Percentiles rank a stretch among this genome's conserved stretches.
phyloP scores from a whole-genome alignment of 148 eudicot genomes.

The Spergularia marina region DNA sequence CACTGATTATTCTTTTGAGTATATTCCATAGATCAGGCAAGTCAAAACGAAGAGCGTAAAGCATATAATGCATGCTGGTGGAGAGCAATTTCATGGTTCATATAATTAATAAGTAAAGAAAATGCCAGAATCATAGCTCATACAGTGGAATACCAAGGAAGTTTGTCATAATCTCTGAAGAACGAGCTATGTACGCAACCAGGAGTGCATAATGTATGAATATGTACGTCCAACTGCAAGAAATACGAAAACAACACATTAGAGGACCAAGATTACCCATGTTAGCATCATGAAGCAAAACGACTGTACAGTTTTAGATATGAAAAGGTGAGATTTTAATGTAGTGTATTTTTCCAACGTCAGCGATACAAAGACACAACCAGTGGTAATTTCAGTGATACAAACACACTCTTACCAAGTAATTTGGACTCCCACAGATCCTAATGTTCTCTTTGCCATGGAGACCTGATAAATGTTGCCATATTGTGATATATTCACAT shows the following conservation, averaged over 20 bases:
- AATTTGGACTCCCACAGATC: conserved; percentile 74
- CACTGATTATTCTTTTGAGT: too few species aligned
- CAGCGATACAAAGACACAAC: conserved; percentile 24
- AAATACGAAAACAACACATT: conserved; percentile 24
- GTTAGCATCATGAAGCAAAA: background rate
- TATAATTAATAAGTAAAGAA: background rate
- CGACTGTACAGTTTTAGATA: background rate
- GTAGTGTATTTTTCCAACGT: background rate
- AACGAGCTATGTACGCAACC: conserved; percentile 88
- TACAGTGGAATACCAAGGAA: conserved; percentile 85
- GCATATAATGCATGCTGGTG: background rate
- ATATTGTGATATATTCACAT: conserved; percentile 2
- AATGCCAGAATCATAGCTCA: conserved; percentile 33
- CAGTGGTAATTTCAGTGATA: background rate
- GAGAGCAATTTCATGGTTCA: background rate
- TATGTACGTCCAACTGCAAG: conserved; percentile 91
- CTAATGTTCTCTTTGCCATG: conserved; percentile 92
- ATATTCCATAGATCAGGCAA: background rate
- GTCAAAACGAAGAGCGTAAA: background rate
- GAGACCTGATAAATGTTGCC: conserved; percentile 57
- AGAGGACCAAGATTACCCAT: conserved; percentile 12
- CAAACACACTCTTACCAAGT: conserved; percentile 66
- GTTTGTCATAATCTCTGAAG: conserved; percentile 79
- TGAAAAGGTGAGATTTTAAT: background rate
- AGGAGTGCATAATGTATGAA: conserved; percentile 94